Evolutionary conservation across 148 eudicot species (phyloP).

Genomic region (Simmondsia chinensis): DNA sequence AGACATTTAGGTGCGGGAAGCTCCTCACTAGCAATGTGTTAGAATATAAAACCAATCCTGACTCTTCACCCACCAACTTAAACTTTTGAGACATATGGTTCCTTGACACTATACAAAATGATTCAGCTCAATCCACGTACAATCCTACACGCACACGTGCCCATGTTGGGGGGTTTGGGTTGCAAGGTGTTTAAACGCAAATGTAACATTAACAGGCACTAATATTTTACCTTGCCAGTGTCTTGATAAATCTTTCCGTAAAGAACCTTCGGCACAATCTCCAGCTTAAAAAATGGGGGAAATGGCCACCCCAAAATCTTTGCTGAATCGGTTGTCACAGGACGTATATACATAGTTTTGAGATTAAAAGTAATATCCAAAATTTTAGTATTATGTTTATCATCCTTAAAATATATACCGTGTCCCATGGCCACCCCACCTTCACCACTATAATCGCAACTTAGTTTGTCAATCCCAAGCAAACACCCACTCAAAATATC

Average conservation of each 20-base stretch:
- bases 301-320: conserved; percentile 3
- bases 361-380: conserved; percentile 4
- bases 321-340: conserved; percentile 2
- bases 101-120: no score
- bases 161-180: no score
- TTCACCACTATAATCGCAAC: conserved; percentile 6
- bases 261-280: conserved; percentile 6
- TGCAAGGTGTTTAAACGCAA: no score
- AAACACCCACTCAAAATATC: conserved; percentile 11
- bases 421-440: conserved; percentile 5
- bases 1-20: no score
- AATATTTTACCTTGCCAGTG: conserved; percentile 13
- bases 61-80: no score
- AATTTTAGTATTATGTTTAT: not conserved
- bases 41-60: no score
- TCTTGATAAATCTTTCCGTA: conserved; percentile 8
- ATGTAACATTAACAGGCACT: no score
- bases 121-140: no score
- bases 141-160: no score
- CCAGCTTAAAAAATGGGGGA: conserved; percentile 12
- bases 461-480: conserved; percentile 3
- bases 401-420: conserved; percentile 1
- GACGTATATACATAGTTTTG: conserved; percentile 6
- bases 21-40: no score
- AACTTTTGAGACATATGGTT: no score